Evolutionary conservation across 2,329 filamentous ascomycete genomes (phyloP).

Genomic region (Aspergillus phoenicis): DNA sequence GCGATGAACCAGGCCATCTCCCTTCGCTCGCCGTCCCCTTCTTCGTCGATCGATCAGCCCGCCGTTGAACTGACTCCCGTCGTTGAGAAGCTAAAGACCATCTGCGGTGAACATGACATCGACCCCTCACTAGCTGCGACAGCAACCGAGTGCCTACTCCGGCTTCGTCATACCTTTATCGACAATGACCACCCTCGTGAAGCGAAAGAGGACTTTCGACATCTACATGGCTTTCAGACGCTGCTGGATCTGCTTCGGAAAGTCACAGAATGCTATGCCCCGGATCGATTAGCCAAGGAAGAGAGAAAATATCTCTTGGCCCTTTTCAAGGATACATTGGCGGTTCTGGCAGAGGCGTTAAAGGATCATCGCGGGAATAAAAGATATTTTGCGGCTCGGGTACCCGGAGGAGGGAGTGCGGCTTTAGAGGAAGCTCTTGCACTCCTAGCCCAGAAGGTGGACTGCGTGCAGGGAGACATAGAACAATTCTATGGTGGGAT

Average conservation of each 20-base stretch:
- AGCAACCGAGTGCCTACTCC: slow-evolving; percentile 61
- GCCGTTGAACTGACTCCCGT: slow-evolving; percentile 41
- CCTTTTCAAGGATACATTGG: slow-evolving; percentile 58
- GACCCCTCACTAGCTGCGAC: slow-evolving; percentile 40
- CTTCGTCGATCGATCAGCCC: slow-evolving; percentile 38
- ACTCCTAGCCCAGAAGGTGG: slow-evolving; percentile 65
- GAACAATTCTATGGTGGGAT: slow-evolving; percentile 84
- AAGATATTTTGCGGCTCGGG: slow-evolving; percentile 77
- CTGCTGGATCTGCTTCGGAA: slow-evolving; percentile 70
- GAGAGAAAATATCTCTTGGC: slow-evolving; percentile 69
- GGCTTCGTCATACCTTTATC: slow-evolving; percentile 67
- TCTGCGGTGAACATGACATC: slow-evolving; percentile 33
- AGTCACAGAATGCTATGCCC: slow-evolving; percentile 74
- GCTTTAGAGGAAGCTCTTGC: slow-evolving; percentile 70
- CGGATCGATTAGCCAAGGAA: slow-evolving; percentile 59
- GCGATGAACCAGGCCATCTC: slow-evolving; percentile 35
- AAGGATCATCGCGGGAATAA: slow-evolving; percentile 81
- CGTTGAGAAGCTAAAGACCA: slow-evolving; percentile 40
- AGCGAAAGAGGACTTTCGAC: slow-evolving; percentile 79
- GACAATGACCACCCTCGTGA: slow-evolving; percentile 53
- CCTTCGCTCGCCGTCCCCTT: slow-evolving; percentile 31
- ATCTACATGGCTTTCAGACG: slow-evolving; percentile 75
- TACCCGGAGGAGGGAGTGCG: slow-evolving; percentile 77
- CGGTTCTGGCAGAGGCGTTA: slow-evolving; percentile 73
- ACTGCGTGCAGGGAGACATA: slow-evolving; percentile 52